Base-by-base conservation (phyloP, 1,284 basidiomycete genomes). In the Puccinia triticina region DNA sequence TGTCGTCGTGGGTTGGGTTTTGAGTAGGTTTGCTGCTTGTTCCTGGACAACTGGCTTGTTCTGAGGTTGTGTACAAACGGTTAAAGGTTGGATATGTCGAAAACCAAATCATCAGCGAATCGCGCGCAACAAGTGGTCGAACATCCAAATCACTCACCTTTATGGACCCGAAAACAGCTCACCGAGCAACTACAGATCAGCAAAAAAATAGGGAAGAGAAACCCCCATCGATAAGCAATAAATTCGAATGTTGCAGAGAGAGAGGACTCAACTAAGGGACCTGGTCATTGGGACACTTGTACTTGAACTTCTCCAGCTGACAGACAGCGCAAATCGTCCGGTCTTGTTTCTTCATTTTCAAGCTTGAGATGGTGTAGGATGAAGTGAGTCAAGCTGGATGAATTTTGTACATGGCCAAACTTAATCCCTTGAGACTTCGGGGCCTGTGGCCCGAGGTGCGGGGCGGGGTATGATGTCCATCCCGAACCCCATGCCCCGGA, bases 151-250 rank as follows among this genome's bases (percentile, higher is more conserved):
- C 21, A 46, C 77, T 26, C 48, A 80, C 77, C 64, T 32, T 80
- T 80, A 29, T 80, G 77, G 12, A 40, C 26, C 5, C 32, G 18
- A 32, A 80, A 80, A 80, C 77, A 80, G 10, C 0, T 23, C 12
- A 80, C 50, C 21, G 77, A 80, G n/a, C 77, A 80, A 72, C 77
- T 80, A 32, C 23, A 64, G 5, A 14, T 69, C 67, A 66, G 67
- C 14, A 67, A 66, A 23, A 78, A n/a, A 55, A 46, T 26, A 50
- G 16, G 40, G n/a, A n/a, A 43, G 0, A 48, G 46, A 26, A 1
- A 67, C 37, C 18, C 21, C 34, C 1, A 23, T 29, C 23, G 1
- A 29, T 69, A 10, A 43, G 40, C 40, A 43, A 43, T 4, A 43
- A 43, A 43, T 43, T 12, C 40, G 12, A 43, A 43, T 43, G n/a